Evolutionary conservation across 768 basidiomycete species (phyloP), one percentile per base, ranked within the genome.

Genomic region (Lactifluus subvellereus): DNA sequence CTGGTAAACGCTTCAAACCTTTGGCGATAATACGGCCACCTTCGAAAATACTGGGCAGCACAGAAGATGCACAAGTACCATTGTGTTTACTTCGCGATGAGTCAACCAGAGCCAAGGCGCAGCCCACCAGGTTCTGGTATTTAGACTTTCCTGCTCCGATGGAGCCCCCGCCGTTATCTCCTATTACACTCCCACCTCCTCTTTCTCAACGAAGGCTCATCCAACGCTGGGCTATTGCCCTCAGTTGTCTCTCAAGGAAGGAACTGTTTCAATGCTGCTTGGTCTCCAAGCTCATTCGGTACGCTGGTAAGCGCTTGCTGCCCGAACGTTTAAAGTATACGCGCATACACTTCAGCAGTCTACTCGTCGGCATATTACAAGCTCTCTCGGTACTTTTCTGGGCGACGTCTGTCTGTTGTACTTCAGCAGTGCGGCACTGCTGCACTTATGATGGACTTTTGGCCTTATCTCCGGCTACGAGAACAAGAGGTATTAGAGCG

Each of bases 401-500:
- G 89, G 8, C 67, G 64, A 30, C 80, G 87, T 50, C 73, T 84
- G 48, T 72, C 74, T 18, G 40, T 65, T 0, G 56, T 84, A 7
- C 63, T 82, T 53, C 61, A 72, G 50, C 70, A 71, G 11, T 74
- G 81, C 37, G 38, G 33, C 13, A 66, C 72, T 80, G 16, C 72
- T 61, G 22, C 57, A 14, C 77, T 75, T 18, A 84, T 79, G 73
- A 82, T 79, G 1, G 84, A 90, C 66, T 76, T 86, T 69, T 91
- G 89, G 89, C 87, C 88, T 7, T 90, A 90, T 70, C 77, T 89
- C 38, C 72, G 72, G 32, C 68, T 75, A 22, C 81, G 88, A n/a
- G 68, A 76, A 61, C 64, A 68, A 13, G 86, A 89, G 70, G 67
- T 71, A 1, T 45, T 62, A 0, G 61, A 58, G 18, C 76, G 82